Evolutionary conservation across 441 rosid genomes (phyloP).

Genomic region (Euphorbia corollata): DNA sequence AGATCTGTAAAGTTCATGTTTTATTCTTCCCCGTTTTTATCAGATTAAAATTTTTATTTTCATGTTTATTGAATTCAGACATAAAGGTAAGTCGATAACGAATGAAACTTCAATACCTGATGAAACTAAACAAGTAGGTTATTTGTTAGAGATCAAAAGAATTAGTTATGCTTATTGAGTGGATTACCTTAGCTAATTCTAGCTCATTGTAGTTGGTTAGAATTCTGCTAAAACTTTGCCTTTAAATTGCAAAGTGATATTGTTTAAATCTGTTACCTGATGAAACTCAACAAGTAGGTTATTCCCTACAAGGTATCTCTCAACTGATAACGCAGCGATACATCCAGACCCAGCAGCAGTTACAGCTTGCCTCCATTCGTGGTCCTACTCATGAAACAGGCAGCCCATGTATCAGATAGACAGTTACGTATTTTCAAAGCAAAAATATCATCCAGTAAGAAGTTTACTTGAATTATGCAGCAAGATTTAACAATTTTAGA

Average conservation of each 20-base stretch:
- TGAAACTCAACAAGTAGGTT: constrained; percentile 86
- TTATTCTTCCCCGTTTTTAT: not conserved
- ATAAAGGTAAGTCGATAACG: not conserved
- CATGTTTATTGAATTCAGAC: too few species aligned
- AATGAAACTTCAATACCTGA: constrained; percentile 44
- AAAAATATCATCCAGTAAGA: constrained; percentile 5
- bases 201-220: too few species aligned
- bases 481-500: constrained; percentile 7
- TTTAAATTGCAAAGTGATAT: too few species aligned
- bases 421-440: not conserved
- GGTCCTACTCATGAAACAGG: constrained; percentile 48
- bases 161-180: too few species aligned
- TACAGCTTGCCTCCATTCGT: constrained; percentile 96
- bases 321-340: constrained; percentile 88
- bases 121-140: constrained; percentile 86
- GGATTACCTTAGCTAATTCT: too few species aligned
- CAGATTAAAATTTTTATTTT: not conserved
- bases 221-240: too few species aligned
- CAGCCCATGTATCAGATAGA: constrained; percentile 7
- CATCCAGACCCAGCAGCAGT: constrained; percentile 99
- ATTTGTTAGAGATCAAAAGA: constrained; percentile 22
- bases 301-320: constrained; percentile 85
- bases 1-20: not conserved
- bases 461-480: not conserved
- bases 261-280: constrained; percentile 40